A percentile compares a stretch with the other conserved stretches of the same genome.
Conservation (phyloP, 2,329 filamentous ascomycete genomes). For the Aspergillus neoniger region DNA sequence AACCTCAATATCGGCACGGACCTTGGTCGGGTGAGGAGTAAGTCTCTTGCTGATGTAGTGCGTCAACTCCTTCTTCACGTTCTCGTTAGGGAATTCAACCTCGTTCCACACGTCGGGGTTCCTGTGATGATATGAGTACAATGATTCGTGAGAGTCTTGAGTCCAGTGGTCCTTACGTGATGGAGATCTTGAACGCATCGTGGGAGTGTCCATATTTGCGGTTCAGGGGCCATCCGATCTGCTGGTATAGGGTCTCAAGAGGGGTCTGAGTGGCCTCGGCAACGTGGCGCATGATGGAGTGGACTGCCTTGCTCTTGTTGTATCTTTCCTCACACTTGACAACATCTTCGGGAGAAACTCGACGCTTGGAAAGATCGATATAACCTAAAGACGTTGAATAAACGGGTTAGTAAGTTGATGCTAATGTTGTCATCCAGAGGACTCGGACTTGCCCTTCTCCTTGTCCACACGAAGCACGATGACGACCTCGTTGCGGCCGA, state of each 20-base stretch:
- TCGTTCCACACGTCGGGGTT: slow-evolving; percentile 97
- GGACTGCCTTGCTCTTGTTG: slow-evolving; percentile 99
- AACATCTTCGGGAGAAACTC: slow-evolving; percentile 96
- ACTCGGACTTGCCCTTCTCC: slow-evolving; percentile 73
- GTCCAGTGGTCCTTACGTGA: slow-evolving; percentile 69
- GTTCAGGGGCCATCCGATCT: slow-evolving; percentile 95
- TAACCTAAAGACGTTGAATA: slow-evolving; percentile 61
- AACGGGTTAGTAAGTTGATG: slow-evolving; percentile 22
- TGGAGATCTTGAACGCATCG: slow-evolving; percentile 98
- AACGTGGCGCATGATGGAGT: slow-evolving; percentile 98
- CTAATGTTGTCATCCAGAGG: slow-evolving; percentile 1
- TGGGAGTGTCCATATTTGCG: slow-evolving; percentile 96
- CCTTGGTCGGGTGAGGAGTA: slow-evolving; percentile 97
- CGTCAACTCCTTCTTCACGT: slow-evolving; percentile 85
- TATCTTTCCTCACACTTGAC: slow-evolving; percentile 98
- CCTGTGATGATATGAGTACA: slow-evolving; percentile 46
- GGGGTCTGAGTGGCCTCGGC: slow-evolving; percentile 93
- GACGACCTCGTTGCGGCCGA: slow-evolving; percentile 97
- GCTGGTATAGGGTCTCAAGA: slow-evolving; percentile 93
- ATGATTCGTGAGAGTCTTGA: neutral
- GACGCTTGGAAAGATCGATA: slow-evolving; percentile 97
- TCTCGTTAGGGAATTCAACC: slow-evolving; percentile 81
- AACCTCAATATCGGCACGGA: slow-evolving; percentile 95
- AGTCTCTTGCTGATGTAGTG: slow-evolving; percentile 96
- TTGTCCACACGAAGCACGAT: slow-evolving; percentile 98